A percentile compares a stretch with the other conserved stretches of the same genome.
Evolutionary conservation across 768 basidiomycete species (phyloP).

Genomic region (Gelatoporia subvermispora): DNA sequence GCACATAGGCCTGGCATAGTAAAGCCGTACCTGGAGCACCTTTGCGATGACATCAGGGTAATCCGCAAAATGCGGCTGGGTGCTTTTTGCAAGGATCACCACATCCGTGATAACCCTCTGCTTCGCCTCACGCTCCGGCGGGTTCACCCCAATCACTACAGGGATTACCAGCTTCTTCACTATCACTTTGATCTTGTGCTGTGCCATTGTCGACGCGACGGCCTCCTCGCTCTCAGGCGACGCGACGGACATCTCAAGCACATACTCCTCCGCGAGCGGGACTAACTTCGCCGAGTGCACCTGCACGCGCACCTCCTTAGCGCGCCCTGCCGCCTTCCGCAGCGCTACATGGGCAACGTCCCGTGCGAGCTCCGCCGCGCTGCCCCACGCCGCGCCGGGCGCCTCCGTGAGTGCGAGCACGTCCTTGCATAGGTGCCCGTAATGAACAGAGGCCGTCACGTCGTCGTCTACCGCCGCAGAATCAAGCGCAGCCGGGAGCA

Average conservation of each 20-base stretch:
- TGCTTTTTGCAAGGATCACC: constrained; percentile 31
- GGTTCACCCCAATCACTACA: constrained; percentile 67
- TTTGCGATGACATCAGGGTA: constrained; percentile 33
- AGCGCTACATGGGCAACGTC: constrained; percentile 36
- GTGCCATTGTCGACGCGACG: not conserved
- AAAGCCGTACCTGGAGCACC: constrained; percentile 22
- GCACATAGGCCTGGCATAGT: not conserved
- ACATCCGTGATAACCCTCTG: constrained; percentile 60
- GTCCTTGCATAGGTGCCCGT: constrained; percentile 54
- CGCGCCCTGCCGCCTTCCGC: constrained; percentile 31
- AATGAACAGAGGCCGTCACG: constrained; percentile 56
- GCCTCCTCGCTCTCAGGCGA: not conserved
- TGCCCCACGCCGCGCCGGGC: constrained; percentile 20
- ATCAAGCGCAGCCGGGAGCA: constrained; percentile 37
- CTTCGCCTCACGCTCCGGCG: constrained; percentile 59
- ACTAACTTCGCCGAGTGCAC: constrained; percentile 42
- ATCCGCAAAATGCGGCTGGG: constrained; percentile 25
- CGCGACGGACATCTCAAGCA: constrained; percentile 31
- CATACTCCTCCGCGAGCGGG: constrained; percentile 43
- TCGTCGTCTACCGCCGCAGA: constrained; percentile 44
- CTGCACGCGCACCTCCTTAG: constrained; percentile 36
- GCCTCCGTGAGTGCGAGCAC: constrained; percentile 29
- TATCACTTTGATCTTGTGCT: constrained; percentile 24
- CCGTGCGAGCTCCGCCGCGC: constrained; percentile 28
- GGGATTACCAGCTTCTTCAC: constrained; percentile 45